Base-by-base conservation (phyloP, 257 asterid genomes). In the Solanum clarkiae region DNA sequence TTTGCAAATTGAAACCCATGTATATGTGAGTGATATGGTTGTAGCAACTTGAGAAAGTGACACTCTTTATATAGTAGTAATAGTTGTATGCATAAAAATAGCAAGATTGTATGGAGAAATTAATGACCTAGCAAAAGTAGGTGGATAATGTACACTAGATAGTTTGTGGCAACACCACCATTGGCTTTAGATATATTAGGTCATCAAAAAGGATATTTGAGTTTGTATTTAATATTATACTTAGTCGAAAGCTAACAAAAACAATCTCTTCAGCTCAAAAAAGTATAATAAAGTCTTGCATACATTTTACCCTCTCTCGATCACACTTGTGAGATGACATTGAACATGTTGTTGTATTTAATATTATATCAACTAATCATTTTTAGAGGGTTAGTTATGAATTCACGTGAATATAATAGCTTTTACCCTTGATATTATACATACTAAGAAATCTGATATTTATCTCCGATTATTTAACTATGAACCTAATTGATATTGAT, bases 111-210 rank as follows among this genome's bases (percentile, higher is more conserved):
- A 22, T 80, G 66, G 51, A 42, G 16, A 71, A 13, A 80, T 26
- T 56, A 18, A 66, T 86, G 69, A 54, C 88, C 20, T 77, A 68
- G 85, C 85, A 29, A 86, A 51, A 63, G 75, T 85, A 53, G 89
- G 86, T 82, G 89, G 91, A 88, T 65, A 85, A 79, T 89, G 79
- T 70, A 86, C 83, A 77, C 51, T 79, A 22, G 55, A n/a, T 60
- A 66, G 10, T 47, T 81, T 77, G 90, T 87, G 89, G 89, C 22
- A 86, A 86, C 89, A 84, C 89, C 92, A 85, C 91, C 87, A 86
- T 26, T 71, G 81, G 85, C 49, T 86, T 18, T 69, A 74, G 74
- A 82, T 79, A 81, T 69, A 84, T 86, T 82, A 70, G 84, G 63
- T 80, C 83, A 81, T 68, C 42, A 15, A 45, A 54, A 32, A 45